Evolutionary conservation across 352 stramenopile species (phyloP).

Genomic region (Bremia lactucae): DNA sequence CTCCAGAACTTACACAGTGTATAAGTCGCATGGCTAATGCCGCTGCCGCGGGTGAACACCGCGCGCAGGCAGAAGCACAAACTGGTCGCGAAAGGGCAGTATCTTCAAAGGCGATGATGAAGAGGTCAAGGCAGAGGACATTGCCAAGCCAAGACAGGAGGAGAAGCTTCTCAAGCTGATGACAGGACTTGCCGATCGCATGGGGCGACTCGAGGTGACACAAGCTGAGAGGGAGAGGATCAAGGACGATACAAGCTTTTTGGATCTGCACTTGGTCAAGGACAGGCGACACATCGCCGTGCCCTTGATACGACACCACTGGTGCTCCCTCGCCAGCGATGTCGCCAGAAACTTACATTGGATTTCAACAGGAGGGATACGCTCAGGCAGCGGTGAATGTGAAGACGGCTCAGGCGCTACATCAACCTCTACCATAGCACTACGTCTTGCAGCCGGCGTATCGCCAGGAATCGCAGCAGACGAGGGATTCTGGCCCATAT

Average conservation of each 20-base stretch:
- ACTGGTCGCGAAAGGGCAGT: not conserved
- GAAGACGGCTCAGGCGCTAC: no score
- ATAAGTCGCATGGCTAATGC: not conserved
- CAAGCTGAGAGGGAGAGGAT: not conserved
- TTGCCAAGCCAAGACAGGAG: not conserved
- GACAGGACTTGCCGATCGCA: not conserved
- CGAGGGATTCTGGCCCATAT: no score
- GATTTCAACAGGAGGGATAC: no score
- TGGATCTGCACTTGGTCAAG: not conserved
- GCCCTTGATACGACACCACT: not conserved
- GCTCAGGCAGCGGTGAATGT: no score
- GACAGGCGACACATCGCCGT: not conserved
- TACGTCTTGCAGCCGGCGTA: no score
- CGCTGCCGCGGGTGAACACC: not conserved
- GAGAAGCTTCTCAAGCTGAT: no score
- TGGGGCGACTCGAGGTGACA: not conserved
- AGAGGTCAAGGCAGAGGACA: not conserved
- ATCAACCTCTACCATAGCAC: no score
- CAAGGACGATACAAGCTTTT: not conserved
- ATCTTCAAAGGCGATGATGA: no score
- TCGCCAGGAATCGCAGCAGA: no score
- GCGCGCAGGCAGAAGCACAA: not conserved
- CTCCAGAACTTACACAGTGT: not conserved
- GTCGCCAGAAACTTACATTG: no score
- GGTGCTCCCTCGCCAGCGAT: not conserved